Base-by-base conservation (phyloP, 495 filamentous ascomycete genomes). In the Hypoxylon fuscum region DNA sequence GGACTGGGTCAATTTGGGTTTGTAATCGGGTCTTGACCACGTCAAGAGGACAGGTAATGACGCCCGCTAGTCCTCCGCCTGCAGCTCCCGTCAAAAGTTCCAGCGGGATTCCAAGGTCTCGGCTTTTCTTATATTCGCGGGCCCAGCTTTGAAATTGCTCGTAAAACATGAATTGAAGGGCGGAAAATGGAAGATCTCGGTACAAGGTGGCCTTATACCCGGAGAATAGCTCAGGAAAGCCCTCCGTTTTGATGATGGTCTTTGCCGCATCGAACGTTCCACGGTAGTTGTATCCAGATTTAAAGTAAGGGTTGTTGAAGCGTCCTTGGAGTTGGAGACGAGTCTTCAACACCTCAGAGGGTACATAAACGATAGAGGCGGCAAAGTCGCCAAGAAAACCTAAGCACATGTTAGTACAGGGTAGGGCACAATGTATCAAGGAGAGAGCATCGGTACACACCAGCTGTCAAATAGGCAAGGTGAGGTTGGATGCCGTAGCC, bases 11-110 rank as follows among this genome's bases (percentile, higher is more conserved):
- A 35, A 95, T 80, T 72, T 98, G 94, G 1, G 95, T 98, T 73
- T 98, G 95, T n/a, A 98, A 88, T 44, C 95, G 83, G 0, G 95
- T 98, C 76, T 98, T 98, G 45, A 98, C 96, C 3, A 98, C 95
- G 69, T 98, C 95, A 62, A 98, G 83, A 11, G 95, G 95, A 70
- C 93, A 97, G 2, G 95, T 98, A 1, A 98, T 87, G 3, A 95
- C 90, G 55, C 95, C 95, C 1, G 95, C 95, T 76, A 98, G 86
- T 21, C 95, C 94, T 50, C 95, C 95, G 1, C 95, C 95, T n/a
- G 87, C 89, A 5, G 90, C 92, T 5, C 91, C 95, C 2, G 95
- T 98, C 31, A 93, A 70, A 49, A 98, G 88, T 73, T 98, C 96
- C 42, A 97, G 69, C 4, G 86, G 81, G 54, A 95, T 69, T 0